phyloP scores from a whole-genome alignment of 2,329 filamentous ascomycete genomes.

The Diaporthe batatas region DNA sequence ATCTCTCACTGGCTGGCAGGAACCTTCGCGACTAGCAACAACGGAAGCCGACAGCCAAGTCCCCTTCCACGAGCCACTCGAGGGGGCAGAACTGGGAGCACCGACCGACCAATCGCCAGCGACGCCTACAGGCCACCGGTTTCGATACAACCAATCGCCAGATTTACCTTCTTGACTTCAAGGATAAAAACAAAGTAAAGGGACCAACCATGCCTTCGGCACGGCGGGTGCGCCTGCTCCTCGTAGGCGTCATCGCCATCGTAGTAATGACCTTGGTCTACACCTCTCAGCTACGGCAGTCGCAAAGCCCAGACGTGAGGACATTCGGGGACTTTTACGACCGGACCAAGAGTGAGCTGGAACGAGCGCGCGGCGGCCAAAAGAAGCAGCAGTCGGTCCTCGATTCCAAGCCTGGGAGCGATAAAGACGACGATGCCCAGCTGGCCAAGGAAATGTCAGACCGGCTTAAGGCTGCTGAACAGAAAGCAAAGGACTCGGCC shows the following conservation, averaged over 20 bases:
- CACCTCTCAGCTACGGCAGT: slow-evolving; percentile 70
- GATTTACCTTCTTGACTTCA: not conserved
- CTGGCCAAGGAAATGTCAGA: slow-evolving; percentile 68
- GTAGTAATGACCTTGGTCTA: slow-evolving; percentile 81
- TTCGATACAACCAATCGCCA: not conserved
- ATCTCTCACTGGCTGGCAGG: not conserved
- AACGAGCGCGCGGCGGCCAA: slow-evolving; percentile 50
- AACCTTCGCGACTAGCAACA: not conserved
- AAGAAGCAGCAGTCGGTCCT: slow-evolving; percentile 53
- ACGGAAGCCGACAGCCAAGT: not conserved
- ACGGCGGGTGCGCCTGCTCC: slow-evolving; percentile 77
- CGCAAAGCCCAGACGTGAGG: slow-evolving; percentile 59
- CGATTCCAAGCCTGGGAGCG: slow-evolving; percentile 56
- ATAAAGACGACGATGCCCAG: slow-evolving; percentile 68
- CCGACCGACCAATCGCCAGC: not conserved
- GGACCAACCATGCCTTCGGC: slow-evolving; percentile 72
- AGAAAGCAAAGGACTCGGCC: slow-evolving; percentile 76
- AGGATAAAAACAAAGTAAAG: not conserved
- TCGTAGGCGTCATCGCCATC: slow-evolving; percentile 73
- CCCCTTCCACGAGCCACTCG: not conserved
- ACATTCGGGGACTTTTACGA: slow-evolving; percentile 69
- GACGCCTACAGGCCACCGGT: not conserved
- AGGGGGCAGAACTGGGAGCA: not conserved
- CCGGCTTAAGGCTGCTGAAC: slow-evolving; percentile 76
- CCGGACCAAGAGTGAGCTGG: slow-evolving; percentile 70